Evolutionary conservation across 225 moss, liverwort and hornwort species (phyloP).

Genomic region (Physcomitrellopsis africana): DNA sequence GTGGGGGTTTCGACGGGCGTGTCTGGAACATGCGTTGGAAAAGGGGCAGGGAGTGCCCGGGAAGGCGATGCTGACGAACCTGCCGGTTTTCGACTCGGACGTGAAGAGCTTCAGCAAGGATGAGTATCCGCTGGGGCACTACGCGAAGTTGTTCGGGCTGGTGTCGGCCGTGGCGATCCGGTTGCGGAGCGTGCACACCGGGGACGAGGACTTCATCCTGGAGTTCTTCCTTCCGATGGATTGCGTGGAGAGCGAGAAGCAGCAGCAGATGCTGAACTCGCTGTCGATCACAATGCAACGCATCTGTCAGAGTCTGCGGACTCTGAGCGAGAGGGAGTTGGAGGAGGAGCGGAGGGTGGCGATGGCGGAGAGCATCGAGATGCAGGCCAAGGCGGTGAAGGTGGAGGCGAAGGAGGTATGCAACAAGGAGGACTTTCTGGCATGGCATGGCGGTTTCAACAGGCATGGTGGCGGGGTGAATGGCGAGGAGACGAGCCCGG

Average conservation of each 20-base stretch:
- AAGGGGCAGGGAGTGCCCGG: constrained; percentile 93
- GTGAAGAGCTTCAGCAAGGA: constrained; percentile 75
- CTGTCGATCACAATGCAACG: constrained; percentile 96
- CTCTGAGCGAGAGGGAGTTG: constrained; percentile 85
- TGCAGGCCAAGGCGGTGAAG: constrained; percentile 52
- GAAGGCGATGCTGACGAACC: constrained; percentile 85
- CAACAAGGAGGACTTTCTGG: constrained; percentile 39
- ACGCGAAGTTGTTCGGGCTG: constrained; percentile 82
- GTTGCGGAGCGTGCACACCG: constrained; percentile 90
- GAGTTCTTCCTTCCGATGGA: constrained; percentile 92
- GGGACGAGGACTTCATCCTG: constrained; percentile 88
- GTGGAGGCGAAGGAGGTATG: constrained; percentile 40
- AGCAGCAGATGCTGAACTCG: constrained; percentile 79
- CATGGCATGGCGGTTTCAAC: constrained; percentile 34
- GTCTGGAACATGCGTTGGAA: constrained; percentile 82
- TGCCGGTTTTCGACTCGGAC: constrained; percentile 90
- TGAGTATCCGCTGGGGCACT: constrained; percentile 98
- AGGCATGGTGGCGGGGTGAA: background rate
- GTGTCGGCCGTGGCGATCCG: constrained; percentile 94
- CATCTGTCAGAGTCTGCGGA: constrained; percentile 90
- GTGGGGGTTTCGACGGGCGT: constrained; percentile 90
- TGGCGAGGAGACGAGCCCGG: constrained; percentile 30
- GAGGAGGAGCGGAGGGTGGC: constrained; percentile 74
- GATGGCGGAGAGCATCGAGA: constrained; percentile 51
- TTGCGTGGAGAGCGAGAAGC: constrained; percentile 77